Evolutionary conservation across 352 stramenopile genomes (phyloP).

Genomic region (Plasmopara muralis): DNA sequence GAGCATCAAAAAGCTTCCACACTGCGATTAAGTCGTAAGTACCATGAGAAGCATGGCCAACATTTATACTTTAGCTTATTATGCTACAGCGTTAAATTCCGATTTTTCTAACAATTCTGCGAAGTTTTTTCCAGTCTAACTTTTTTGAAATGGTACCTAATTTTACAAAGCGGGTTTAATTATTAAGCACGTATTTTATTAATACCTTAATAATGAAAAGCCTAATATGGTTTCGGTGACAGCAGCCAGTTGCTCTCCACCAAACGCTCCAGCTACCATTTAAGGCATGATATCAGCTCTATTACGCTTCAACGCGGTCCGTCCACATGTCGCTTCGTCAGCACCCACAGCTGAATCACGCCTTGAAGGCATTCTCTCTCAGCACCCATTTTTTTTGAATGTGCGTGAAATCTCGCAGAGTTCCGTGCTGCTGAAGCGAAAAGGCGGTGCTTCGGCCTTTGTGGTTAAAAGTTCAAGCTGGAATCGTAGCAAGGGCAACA

Average conservation of each 20-base stretch:
- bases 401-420: constrained; percentile 34
- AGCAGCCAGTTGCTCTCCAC: background rate
- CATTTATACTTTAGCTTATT: too few relatives aligned
- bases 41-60: too few relatives aligned
- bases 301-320: constrained; percentile 24
- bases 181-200: too few relatives aligned
- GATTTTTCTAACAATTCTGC: too few relatives aligned
- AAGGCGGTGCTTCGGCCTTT: constrained; percentile 62
- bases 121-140: too few relatives aligned
- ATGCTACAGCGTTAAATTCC: too few relatives aligned
- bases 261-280: constrained; percentile 17
- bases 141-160: too few relatives aligned
- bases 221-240: too few relatives aligned
- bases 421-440: constrained; percentile 48
- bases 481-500: constrained; percentile 41
- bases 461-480: constrained; percentile 48
- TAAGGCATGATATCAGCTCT: constrained; percentile 19
- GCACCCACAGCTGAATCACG: constrained; percentile 3
- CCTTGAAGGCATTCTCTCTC: constrained; percentile 1
- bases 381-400: constrained; percentile 2
- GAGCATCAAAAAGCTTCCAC: too few relatives aligned
- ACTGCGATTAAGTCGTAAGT: too few relatives aligned
- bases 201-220: too few relatives aligned
- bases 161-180: too few relatives aligned
- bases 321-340: constrained; percentile 3